Evolutionary conservation across 306 rosid species (phyloP).

Genomic region (Cucurbita ficifolia): DNA sequence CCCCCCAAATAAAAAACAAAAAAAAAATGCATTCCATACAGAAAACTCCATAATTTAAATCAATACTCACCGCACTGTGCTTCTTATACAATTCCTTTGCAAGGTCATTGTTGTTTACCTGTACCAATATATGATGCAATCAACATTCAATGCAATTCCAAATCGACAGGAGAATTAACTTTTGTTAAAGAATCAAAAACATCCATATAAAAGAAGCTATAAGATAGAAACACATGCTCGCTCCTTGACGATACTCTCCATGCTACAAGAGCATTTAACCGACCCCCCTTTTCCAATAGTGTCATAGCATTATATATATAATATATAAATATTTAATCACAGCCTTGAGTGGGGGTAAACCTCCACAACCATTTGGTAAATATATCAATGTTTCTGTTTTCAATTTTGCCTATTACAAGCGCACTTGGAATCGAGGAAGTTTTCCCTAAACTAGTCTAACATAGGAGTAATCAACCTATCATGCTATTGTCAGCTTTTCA

Average conservation of each 20-base stretch:
- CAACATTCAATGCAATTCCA: conserved; percentile 13
- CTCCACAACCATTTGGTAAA: background rate
- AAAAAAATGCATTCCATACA: background rate
- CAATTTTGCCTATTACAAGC: background rate
- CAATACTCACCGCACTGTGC: conserved; percentile 72
- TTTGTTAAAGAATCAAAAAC: background rate
- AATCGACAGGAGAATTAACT: background rate
- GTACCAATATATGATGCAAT: conserved; percentile 20
- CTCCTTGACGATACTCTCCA: background rate
- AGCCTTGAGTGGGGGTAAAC: background rate
- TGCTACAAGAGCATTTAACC: background rate
- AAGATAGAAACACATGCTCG: background rate
- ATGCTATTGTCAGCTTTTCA: background rate
- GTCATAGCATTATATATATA: background rate
- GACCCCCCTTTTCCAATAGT: background rate
- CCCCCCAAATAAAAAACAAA: too few species aligned
- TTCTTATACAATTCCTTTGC: conserved; percentile 85
- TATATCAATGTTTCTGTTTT: background rate
- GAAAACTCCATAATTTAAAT: conserved; percentile 7
- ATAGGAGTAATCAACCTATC: background rate
- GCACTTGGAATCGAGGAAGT: background rate
- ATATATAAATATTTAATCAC: background rate
- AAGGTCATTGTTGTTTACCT: conserved; percentile 84
- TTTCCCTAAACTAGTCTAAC: background rate
- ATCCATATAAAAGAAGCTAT: background rate